Evolutionary conservation across 345 rosid genomes (phyloP).

Genomic region (Anacardium occidentale): DNA sequence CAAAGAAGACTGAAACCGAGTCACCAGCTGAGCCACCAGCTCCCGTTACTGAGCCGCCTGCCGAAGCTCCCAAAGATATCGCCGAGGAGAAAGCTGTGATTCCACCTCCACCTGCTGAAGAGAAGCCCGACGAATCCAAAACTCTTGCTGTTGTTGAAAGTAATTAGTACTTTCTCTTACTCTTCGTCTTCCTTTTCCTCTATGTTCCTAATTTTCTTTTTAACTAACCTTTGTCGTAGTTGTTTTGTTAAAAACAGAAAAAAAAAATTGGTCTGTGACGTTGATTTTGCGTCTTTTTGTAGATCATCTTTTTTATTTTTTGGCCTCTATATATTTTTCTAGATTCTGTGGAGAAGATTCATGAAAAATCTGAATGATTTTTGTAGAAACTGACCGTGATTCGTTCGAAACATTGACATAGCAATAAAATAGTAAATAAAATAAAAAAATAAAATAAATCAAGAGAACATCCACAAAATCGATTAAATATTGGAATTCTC

Average conservation of each 20-base stretch:
- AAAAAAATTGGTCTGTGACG: too few species aligned
- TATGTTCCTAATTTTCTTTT: neutral
- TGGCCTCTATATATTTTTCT: neutral
- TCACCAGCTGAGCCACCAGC: constrained; percentile 22
- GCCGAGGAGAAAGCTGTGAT: constrained; percentile 45
- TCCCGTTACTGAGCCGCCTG: constrained; percentile 21
- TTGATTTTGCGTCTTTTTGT: too few species aligned
- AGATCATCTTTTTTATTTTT: too few species aligned
- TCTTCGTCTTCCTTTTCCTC: neutral
- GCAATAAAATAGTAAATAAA: too few species aligned
- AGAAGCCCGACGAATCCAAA: constrained; percentile 35
- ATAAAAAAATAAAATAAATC: neutral
- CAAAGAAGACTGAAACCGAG: constrained; percentile 43
- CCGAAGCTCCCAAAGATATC: constrained; percentile 33
- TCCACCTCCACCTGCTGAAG: constrained; percentile 32
- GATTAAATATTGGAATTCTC: neutral
- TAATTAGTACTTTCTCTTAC: constrained; percentile 13
- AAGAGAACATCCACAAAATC: too few species aligned
- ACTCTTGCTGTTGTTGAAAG: constrained; percentile 39
- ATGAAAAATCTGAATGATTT: neutral
- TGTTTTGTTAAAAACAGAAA: too few species aligned
- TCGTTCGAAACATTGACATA: neutral
- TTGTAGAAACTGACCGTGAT: neutral
- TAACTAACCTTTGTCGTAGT: neutral
- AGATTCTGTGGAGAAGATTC: neutral